Conservation (phyloP, 495 filamentous ascomycete species). For the Neurospora sp. region DNA sequence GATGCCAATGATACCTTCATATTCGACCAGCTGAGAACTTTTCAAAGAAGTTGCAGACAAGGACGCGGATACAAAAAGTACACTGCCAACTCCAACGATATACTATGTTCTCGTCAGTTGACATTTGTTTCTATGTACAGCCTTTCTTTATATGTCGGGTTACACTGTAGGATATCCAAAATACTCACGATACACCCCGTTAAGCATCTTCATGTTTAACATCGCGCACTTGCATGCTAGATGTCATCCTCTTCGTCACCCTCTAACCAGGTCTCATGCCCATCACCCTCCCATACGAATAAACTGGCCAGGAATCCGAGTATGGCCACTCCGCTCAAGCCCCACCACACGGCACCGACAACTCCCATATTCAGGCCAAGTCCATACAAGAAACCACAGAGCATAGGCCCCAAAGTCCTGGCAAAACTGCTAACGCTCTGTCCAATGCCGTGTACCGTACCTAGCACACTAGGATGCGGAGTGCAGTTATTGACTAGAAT, state of each 20-base stretch:
- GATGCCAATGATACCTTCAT: neutral
- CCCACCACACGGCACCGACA: slow-evolving; percentile 74
- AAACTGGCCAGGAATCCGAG: slow-evolving; percentile 51
- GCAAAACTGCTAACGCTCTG: slow-evolving; percentile 62
- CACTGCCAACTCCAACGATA: neutral
- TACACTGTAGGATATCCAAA: neutral
- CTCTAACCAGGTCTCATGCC: slow-evolving; percentile 59
- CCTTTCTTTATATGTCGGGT: neutral
- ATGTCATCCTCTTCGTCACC: slow-evolving; percentile 49
- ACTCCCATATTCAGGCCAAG: slow-evolving; percentile 56
- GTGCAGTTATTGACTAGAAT: slow-evolving; percentile 80
- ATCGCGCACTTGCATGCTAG: neutral
- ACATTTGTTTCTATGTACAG: neutral
- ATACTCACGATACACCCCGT: neutral
- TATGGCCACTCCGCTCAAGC: slow-evolving; percentile 51
- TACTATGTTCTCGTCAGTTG: neutral
- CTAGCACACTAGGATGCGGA: slow-evolving; percentile 70
- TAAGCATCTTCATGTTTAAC: neutral
- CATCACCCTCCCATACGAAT: slow-evolving; percentile 63
- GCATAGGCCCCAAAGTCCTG: slow-evolving; percentile 63
- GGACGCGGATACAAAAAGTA: neutral
- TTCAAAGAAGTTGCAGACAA: neutral
- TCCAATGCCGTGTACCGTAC: slow-evolving; percentile 73
- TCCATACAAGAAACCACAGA: slow-evolving; percentile 64
- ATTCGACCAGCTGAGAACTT: neutral